Base-by-base conservation (phyloP, 2,329 filamentous ascomycete species). In the Phialophora macrospora region DNA sequence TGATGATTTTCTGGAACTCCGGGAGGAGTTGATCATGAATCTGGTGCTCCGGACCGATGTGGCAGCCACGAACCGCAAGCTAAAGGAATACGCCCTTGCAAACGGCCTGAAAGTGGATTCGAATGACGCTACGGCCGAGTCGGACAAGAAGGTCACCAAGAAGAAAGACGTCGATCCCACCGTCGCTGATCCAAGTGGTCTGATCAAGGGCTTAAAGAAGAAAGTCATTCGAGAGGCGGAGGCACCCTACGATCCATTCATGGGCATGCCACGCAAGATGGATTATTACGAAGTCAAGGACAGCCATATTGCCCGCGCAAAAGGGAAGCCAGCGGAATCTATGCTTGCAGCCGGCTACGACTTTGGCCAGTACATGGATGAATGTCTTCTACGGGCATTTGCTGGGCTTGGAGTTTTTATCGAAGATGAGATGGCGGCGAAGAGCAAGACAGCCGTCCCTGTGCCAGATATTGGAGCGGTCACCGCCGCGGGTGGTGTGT, bases 1-100 rank as follows among this genome's bases (percentile, higher is more conserved):
- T 82, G 97, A 99, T 79, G 89, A 97, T 77, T 97, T 98, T 80
- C 87, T 99, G 12, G 92, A 98, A 78, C 88, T 91, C 74, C 92
- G 97, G 46, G 95, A 99, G 81, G 88, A 90, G 70, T 85, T 97
- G 68, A 93, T 93, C 1, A 93, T 93, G 79, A 94, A 97, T 75
- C 84, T 99, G 9, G 89, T 97, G 60, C 84, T 88, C 70, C 88
- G 89, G 49, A 84, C 82, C 51, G 88, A 93, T 65, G 83, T 88
- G 0, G 86, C 88, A n/a, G 85, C 83, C 64, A 88, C 85, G 2
- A 82, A 87, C 73, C 77, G 79, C 49, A 81, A 84, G 60, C 79
- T 93, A n/a, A 79, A 83, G 57, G 80, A 85, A 67, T 97, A 93
- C 80, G 88, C 92, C 74, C 85, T 88, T 54, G 85, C 88, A 63